Conservation (phyloP, 2,329 filamentous ascomycete genomes). For the Aspergillus tanneri region DNA sequence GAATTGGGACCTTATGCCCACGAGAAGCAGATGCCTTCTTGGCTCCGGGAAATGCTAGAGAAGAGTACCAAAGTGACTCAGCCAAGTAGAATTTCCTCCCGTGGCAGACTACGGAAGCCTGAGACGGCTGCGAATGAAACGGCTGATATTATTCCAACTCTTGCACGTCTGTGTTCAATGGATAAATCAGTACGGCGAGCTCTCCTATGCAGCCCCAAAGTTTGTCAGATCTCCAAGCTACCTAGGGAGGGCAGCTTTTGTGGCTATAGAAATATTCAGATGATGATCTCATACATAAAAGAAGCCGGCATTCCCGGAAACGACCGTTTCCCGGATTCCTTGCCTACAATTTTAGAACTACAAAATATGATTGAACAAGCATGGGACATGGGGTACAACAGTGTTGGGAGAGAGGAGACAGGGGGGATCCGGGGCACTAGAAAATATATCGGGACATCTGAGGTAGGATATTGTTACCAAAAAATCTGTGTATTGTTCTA, state of each 20-base stretch:
- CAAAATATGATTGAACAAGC: slow-evolving; percentile 84
- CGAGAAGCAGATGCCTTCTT: slow-evolving; percentile 71
- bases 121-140: slow-evolving; percentile 50
- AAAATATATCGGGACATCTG: slow-evolving; percentile 93
- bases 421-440: slow-evolving; percentile 83
- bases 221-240: slow-evolving; percentile 79
- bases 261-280: slow-evolving; percentile 93
- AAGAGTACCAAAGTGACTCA: slow-evolving; percentile 57
- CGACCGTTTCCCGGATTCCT: slow-evolving; percentile 57
- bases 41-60: slow-evolving; percentile 63
- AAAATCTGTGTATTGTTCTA: slow-evolving; percentile 9
- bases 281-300: slow-evolving; percentile 77
- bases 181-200: slow-evolving; percentile 65
- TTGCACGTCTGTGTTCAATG: slow-evolving; percentile 63
- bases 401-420: slow-evolving; percentile 72
- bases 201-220: slow-evolving; percentile 74
- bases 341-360: slow-evolving; percentile 77
- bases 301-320: slow-evolving; percentile 57
- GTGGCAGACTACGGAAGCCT: slow-evolving; percentile 46
- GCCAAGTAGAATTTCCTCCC: slow-evolving; percentile 50
- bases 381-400: slow-evolving; percentile 83
- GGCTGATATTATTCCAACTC: slow-evolving; percentile 59
- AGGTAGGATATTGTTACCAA: slow-evolving; percentile 54
- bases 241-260: slow-evolving; percentile 86
- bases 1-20: slow-evolving; percentile 71